A percentile compares a stretch with the other conserved stretches of the same genome.
phyloP scores from a whole-genome alignment of 2,329 filamentous ascomycete genomes.

The Claviceps fusiformis region DNA sequence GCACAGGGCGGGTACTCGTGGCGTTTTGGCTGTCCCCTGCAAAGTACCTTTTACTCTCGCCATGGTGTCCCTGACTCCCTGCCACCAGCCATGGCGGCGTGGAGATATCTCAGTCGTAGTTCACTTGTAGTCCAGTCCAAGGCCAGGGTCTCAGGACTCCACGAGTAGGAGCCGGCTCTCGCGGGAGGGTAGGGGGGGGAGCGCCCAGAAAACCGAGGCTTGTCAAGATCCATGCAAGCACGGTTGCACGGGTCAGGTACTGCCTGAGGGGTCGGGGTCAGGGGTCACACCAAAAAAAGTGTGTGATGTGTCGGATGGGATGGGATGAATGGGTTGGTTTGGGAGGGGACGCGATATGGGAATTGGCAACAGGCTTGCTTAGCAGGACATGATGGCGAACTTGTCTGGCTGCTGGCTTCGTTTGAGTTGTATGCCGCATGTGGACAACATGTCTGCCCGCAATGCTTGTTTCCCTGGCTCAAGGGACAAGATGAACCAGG shows the following conservation, averaged over 20 bases:
- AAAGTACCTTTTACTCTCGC: too few species aligned
- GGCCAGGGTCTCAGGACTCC: too few species aligned
- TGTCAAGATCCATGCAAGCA: not conserved
- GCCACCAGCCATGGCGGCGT: too few species aligned
- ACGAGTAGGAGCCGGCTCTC: too few species aligned
- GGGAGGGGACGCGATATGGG: not conserved
- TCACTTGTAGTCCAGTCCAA: too few species aligned
- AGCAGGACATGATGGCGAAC: not conserved
- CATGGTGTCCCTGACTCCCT: too few species aligned
- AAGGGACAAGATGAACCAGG: not conserved
- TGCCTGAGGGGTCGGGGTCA: not conserved
- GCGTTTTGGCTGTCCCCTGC: not conserved
- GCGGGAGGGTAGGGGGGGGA: too few species aligned
- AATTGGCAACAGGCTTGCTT: too few species aligned
- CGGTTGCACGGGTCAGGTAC: not conserved
- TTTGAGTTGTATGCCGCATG: not conserved
- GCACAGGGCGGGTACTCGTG: not conserved
- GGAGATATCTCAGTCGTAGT: too few species aligned
- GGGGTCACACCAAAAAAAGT: not conserved
- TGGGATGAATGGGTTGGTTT: not conserved
- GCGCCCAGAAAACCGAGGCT: too few species aligned
- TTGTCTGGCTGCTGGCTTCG: not conserved
- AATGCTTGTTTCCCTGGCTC: not conserved
- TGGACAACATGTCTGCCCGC: too few species aligned
- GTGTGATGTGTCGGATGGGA: not conserved